phyloP scores from a whole-genome alignment of 768 basidiomycete genomes.

The Termitomyces sp. region DNA sequence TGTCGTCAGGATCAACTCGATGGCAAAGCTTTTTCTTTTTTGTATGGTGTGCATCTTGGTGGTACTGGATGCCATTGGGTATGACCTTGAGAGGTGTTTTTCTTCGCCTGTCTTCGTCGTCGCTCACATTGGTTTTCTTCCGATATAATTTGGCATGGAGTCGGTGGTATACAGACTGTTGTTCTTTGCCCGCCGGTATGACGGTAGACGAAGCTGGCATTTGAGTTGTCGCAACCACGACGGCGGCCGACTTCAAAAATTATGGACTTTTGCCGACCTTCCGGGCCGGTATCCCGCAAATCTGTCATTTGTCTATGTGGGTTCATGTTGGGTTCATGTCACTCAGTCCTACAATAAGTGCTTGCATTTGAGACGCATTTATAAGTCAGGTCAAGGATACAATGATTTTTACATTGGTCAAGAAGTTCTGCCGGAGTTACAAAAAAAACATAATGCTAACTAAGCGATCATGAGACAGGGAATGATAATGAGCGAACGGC shows the following conservation, averaged over 20 bases:
- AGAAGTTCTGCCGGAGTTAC: not conserved
- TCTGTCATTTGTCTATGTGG: no score
- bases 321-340: no score
- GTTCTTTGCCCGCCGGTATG: conserved; percentile 9
- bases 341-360: not conserved
- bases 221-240: not conserved
- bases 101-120: conserved; percentile 29
- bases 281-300: not conserved
- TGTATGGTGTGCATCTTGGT: conserved; percentile 17
- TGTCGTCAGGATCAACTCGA: conserved; percentile 1
- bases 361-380: not conserved
- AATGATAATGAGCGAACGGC: conserved; percentile 25
- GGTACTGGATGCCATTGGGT: conserved; percentile 17
- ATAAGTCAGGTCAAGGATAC: not conserved
- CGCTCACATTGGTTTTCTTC: conserved; percentile 26
- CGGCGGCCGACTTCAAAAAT: not conserved
- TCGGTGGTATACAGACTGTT: not conserved
- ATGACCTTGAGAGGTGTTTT: conserved; percentile 26
- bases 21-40: conserved; percentile 30
- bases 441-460: no score
- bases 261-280: not conserved
- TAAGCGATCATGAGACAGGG: conserved; percentile 19
- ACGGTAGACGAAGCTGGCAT: conserved; percentile 6
- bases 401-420: not conserved
- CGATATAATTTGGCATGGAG: not conserved